Conservation (phyloP, 2,329 filamentous ascomycete species). For the Tympanopsis confertula region DNA sequence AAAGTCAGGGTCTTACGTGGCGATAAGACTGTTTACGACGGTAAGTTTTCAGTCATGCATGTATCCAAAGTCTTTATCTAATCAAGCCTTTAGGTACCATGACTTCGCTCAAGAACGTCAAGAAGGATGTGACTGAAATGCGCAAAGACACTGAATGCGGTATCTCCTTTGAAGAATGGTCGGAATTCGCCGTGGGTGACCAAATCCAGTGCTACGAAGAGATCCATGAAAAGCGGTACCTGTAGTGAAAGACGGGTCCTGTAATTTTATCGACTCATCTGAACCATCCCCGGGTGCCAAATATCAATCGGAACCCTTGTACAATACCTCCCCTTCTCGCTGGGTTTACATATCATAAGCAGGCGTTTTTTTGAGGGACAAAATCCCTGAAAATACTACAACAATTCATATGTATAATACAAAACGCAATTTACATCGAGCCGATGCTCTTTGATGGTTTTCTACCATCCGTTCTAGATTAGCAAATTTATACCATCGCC, state of each 20-base stretch:
- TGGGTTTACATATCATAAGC: too few relatives aligned
- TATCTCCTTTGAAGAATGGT: slow-evolving; percentile 71
- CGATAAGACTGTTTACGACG: slow-evolving; percentile 66
- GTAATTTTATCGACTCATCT: too few relatives aligned
- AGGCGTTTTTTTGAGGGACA: too few relatives aligned
- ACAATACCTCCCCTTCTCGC: too few relatives aligned
- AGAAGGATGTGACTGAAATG: slow-evolving; percentile 84
- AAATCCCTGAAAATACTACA: too few relatives aligned
- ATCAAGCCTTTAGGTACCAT: slow-evolving; percentile 54
- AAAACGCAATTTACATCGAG: too few relatives aligned
- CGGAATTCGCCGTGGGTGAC: slow-evolving; percentile 70
- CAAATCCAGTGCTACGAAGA: slow-evolving; percentile 81
- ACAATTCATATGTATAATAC: too few relatives aligned
- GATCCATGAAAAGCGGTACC: slow-evolving; percentile 52
- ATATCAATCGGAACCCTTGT: too few relatives aligned
- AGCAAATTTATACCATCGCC: neutral
- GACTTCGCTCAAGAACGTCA: slow-evolving; percentile 75
- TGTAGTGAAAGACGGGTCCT: too few relatives aligned
- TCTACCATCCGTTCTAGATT: too few relatives aligned
- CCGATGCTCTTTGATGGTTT: too few relatives aligned
- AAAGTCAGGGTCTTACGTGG: slow-evolving; percentile 63
- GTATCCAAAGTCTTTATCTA: slow-evolving; percentile 7
- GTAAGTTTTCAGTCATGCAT: slow-evolving; percentile 39
- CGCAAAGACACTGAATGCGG: slow-evolving; percentile 90
- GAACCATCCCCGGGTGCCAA: too few relatives aligned